phyloP scores from a whole-genome alignment of 2,329 filamentous ascomycete species.

The Phaeomoniella chlamydospora region DNA sequence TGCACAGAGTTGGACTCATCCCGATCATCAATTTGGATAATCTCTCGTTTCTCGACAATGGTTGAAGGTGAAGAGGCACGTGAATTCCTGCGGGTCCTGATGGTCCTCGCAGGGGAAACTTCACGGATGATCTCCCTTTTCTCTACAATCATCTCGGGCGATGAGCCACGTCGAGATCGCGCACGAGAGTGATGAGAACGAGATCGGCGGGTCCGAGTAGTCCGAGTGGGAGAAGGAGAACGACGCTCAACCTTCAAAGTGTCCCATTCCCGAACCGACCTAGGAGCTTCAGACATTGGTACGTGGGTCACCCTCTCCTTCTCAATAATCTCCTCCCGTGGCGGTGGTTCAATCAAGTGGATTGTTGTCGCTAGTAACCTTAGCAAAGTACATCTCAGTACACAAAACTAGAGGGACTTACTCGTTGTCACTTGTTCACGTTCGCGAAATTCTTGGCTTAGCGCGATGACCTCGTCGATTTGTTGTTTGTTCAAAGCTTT shows the following conservation, averaged over 20 bases:
- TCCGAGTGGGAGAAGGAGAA: constrained; percentile 8
- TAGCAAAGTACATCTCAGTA: constrained; percentile 3
- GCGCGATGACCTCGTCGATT: constrained; percentile 75
- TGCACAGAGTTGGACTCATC: constrained; percentile 31
- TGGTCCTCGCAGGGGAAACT: constrained; percentile 10
- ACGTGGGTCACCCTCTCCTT: constrained; percentile 6
- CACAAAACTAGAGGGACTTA: constrained; percentile 2
- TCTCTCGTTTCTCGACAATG: constrained; percentile 17
- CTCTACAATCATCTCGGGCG: constrained; percentile 9
- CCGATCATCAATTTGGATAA: constrained; percentile 23
- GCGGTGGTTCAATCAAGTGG: constrained; percentile 15
- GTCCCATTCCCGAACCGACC: constrained; percentile 18
- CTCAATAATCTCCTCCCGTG: constrained; percentile 7
- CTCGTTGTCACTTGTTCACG: constrained; percentile 16
- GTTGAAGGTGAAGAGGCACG: constrained; percentile 22
- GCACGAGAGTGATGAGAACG: constrained; percentile 8
- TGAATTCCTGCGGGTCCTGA: constrained; percentile 10
- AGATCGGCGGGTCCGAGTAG: constrained; percentile 3
- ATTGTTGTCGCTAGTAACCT: constrained; percentile 9
- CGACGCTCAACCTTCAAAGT: constrained; percentile 8
- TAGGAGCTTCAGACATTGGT: constrained; percentile 13
- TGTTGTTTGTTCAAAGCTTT: constrained; percentile 79
- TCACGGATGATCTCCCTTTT: constrained; percentile 9
- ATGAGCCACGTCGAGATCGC: constrained; percentile 8
- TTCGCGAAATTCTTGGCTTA: constrained; percentile 59